Base-by-base conservation (phyloP, 345 rosid species). In the Euclidium syriacum region DNA sequence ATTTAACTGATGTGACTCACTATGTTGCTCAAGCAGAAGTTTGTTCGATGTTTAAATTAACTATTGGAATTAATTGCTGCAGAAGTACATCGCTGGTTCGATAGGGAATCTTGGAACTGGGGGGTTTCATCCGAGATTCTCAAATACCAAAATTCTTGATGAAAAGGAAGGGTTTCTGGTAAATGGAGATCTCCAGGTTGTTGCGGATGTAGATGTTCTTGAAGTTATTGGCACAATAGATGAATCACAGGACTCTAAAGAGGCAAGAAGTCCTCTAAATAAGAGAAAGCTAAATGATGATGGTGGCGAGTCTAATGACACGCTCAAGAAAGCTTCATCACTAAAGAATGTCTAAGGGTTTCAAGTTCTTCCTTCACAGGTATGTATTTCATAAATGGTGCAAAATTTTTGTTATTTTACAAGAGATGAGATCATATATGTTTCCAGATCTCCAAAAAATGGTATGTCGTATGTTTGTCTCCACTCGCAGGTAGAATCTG, bases 151-250 rank as follows among this genome's bases (percentile, higher is more conserved):
- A 29, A 39, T 58, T 44, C 51, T 17, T n/a, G 29, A 19, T 0
- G 14, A 27, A 7, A 18, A 41, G 7, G 26, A 18, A 17, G 51
- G 51, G 6, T 58, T 73, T 80, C 71, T 80, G 59, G 79, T 72
- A 30, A 76, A 83, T 62, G 91, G 79, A 53, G 64, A 77, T 3
- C 73, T 81, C 52, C 39, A 79, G 10, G 64, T 86, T 52, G 87
- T 78, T 77, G 91, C 89, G 54, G 89, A 89, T 67, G 84, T 89
- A 52, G 38, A 56, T 1, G 29, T 43, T 33, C n/a, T 6, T 24
- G 30, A 58, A 35, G 67, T 62, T 34, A 2, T 50, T 17, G 58
- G 7, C 53, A 15, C 40, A 30, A 2, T 8, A 10, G 25, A 52
- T 32, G 39, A 26, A 22, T 36, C 55, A 48, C 17, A 34, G 20